Evolutionary conservation across 164 flowering plant genomes (phyloP), one percentile per base, ranked within the genome.

Genomic region (Sedum album): DNA sequence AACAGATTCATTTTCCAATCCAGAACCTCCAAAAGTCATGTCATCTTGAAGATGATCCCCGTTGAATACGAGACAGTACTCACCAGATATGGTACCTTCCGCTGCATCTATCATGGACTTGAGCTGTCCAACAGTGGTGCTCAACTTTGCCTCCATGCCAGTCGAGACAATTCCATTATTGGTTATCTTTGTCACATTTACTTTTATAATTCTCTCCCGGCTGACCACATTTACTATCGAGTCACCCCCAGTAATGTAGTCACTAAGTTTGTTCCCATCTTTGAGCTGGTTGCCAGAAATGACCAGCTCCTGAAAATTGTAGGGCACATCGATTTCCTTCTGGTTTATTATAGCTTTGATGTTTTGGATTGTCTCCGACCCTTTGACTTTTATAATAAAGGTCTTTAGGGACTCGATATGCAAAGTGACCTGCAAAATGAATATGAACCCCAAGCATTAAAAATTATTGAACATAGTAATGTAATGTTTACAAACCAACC

Each of bases 221-320:
- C 57, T 6, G 0, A 51, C 57, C 6, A 20, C 57, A 49, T 49
- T 21, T 2, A 49, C 25, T 4, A 5, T 20, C 20, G 25, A 49
- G 55, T 18, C 20, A 1, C 55, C 30, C 30, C 2, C 30, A 9
- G 30, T 8, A 23, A 25, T 53, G 14, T 53, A 53, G 15, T 53
- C 60, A 2, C 30, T 53, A 9, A 53, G 25, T 6, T 25, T 53
- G 11, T 53, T 53, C 2, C 30, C 60, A 25, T 53, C 60, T 23
- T 25, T 53, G 60, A 53, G 60, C 28, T 53, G 60, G 13, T 23
- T 53, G 23, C 60, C 60, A 53, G 60, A 53, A 53, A 53, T 53
- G 30, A 53, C 14, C 30, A 53, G 60, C 60, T 53, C 60, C 15
- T 41, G 46, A 8, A 23, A 53, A 7, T 21, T 1, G 13, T 13